Base-by-base conservation (phyloP, 495 filamentous ascomycete genomes). In the Aspergillus campestris region DNA sequence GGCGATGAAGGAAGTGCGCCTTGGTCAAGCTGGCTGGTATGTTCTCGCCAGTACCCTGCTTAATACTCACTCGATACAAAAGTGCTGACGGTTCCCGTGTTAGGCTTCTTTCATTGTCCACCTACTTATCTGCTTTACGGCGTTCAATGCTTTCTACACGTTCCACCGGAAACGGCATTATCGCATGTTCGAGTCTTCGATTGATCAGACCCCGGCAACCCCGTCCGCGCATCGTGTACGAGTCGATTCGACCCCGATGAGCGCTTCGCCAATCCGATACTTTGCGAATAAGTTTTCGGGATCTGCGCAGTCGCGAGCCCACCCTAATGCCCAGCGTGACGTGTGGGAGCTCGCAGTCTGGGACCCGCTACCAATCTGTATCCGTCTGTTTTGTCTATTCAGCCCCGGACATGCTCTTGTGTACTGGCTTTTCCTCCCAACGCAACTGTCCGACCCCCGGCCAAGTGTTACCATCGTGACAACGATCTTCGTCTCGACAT, bases 281-380 rank as follows among this genome's bases (percentile, higher is more conserved):
- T 64, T 96, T 35, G 78, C 79, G 11, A 79, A 74, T 47, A 72
- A 89, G 38, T 67, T 95, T 33, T 65, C 69, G 7, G 66, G 75
- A 38, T 65, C 62, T 9, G 87, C 86, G 10, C 79, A 87, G 44
- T 78, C 82, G 40, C 80, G 89, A 58, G 82, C 88, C 11, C 86
- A 95, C 60, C 89, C 91, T 1, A 84, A 94, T 69, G 76, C 80
- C 34, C 78, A 81, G 15, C 75, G 83, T 3, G 92, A 98, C 64
- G 92, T 98, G 15, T 97, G 94, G 94, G 89, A 98, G 65, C 61
- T 98, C 42, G 77, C 82, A 0, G 77, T 97, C 11, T 98, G 92
- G 92, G 89, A 97, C 56, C 92, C 92, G 10, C 72, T 86, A 27
- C 88, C 92, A 7, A 72, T 94, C 32, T 87, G 82, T 40, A 64